These are phyloP conservation scores for Neurospora sp. DNA, from an alignment of 495 filamentous ascomycete genomes.

Conservation along the genomic window DNA sequence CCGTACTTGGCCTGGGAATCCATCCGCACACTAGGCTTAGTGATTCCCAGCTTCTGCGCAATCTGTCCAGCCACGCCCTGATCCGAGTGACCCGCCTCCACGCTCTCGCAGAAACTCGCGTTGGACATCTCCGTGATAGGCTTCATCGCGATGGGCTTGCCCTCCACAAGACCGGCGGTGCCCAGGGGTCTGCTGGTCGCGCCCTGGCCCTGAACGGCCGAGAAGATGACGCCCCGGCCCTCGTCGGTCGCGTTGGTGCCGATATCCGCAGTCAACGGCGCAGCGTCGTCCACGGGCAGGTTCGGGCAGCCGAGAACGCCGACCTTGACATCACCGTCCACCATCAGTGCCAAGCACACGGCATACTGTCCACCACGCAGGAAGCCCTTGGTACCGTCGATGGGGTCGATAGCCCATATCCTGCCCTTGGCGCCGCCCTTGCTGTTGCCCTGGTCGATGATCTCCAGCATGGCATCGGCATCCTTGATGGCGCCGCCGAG, in stretches of 20 bases:
- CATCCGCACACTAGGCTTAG: slow-evolving; percentile 74
- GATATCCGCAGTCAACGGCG: slow-evolving; percentile 52
- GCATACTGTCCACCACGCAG: slow-evolving; percentile 96
- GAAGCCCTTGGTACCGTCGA: slow-evolving; percentile 97
- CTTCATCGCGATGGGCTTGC: slow-evolving; percentile 67
- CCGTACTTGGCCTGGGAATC: slow-evolving; percentile 98
- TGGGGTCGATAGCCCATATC: slow-evolving; percentile 95
- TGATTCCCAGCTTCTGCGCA: slow-evolving; percentile 75
- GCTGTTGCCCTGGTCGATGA: slow-evolving; percentile 77
- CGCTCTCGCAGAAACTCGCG: slow-evolving; percentile 90
- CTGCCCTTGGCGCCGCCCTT: slow-evolving; percentile 68
- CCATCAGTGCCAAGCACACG: slow-evolving; percentile 83
- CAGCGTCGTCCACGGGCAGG: slow-evolving; percentile 71
- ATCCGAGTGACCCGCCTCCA: slow-evolving; percentile 81
- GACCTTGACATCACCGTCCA: slow-evolving; percentile 89
- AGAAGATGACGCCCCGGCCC: slow-evolving; percentile 73
- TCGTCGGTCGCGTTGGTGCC: slow-evolving; percentile 56
- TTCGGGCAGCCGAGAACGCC: slow-evolving; percentile 94
- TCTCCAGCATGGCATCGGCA: slow-evolving; percentile 67
- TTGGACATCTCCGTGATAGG: slow-evolving; percentile 58
- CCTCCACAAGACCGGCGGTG: slow-evolving; percentile 44
- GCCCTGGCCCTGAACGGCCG: slow-evolving; percentile 65
- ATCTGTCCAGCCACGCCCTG: slow-evolving; percentile 82
- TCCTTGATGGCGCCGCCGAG: slow-evolving; percentile 59
- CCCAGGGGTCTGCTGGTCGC: slow-evolving; percentile 64